Evolutionary conservation across 1,139 yeast genomes (phyloP).

Genomic region (Torulaspora pretoriensis): DNA sequence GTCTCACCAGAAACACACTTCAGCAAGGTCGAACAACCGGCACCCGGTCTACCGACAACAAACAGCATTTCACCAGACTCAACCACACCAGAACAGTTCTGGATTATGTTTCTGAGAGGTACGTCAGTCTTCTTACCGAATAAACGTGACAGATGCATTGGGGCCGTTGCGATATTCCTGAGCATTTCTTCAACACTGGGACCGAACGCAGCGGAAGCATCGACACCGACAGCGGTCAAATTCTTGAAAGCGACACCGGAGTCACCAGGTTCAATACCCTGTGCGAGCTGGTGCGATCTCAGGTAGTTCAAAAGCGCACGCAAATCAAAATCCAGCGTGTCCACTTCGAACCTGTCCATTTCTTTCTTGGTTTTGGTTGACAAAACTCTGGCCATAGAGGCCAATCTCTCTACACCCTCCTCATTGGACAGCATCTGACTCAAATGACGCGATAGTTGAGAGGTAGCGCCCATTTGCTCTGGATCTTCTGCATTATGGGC

Average conservation of each 20-base stretch:
- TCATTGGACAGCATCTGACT: constrained; percentile 33
- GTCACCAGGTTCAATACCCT: constrained; percentile 46
- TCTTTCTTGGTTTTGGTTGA: constrained; percentile 41
- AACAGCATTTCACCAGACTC: constrained; percentile 59
- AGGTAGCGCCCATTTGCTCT: constrained; percentile 28
- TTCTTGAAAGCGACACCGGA: constrained; percentile 48
- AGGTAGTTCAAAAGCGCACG: constrained; percentile 40
- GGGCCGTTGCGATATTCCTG: constrained; percentile 36
- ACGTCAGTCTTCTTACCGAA: constrained; percentile 36
- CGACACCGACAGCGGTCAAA: constrained; percentile 49
- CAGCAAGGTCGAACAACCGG: constrained; percentile 60
- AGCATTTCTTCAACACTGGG: constrained; percentile 46
- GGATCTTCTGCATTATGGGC: constrained; percentile 15
- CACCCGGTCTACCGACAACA: constrained; percentile 64
- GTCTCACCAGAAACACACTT: constrained; percentile 53
- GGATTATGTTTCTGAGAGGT: constrained; percentile 47
- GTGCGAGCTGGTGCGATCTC: constrained; percentile 37
- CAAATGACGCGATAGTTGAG: constrained; percentile 34
- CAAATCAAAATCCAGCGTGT: constrained; percentile 42
- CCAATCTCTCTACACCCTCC: constrained; percentile 39
- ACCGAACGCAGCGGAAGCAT: constrained; percentile 50
- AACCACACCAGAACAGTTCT: constrained; percentile 45
- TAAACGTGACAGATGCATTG: constrained; percentile 25
- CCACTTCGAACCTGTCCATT: constrained; percentile 39
- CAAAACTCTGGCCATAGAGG: constrained; percentile 41